Evolutionary conservation across 495 filamentous ascomycete species (phyloP).

Genomic region (Cudoniella acicularis): DNA sequence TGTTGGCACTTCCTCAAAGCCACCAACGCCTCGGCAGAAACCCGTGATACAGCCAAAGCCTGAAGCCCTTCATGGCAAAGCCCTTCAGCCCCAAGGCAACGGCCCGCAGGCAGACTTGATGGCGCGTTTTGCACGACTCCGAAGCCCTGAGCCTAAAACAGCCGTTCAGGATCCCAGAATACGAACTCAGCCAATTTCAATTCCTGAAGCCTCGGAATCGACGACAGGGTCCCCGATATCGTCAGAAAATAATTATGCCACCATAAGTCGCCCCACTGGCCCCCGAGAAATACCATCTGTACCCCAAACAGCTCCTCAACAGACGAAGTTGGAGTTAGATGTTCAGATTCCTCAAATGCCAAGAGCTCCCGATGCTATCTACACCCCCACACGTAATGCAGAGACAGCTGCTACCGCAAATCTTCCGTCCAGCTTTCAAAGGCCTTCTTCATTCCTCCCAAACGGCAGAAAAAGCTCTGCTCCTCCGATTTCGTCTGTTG

Average conservation of each 20-base stretch:
- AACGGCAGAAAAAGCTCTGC: slow-evolving; percentile 41
- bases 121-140: slow-evolving; percentile 57
- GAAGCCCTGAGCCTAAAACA: slow-evolving; percentile 28
- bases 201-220: slow-evolving; percentile 7
- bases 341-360: slow-evolving; percentile 55
- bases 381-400: slow-evolving; percentile 59
- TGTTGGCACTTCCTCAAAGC: slow-evolving; percentile 4
- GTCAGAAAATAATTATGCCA: background rate
- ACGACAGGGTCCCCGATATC: background rate
- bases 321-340: slow-evolving; percentile 43
- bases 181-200: slow-evolving; percentile 33
- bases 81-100: slow-evolving; percentile 26
- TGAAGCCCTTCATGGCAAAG: slow-evolving; percentile 53
- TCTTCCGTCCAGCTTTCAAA: slow-evolving; percentile 45
- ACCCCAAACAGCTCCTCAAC: slow-evolving; percentile 7
- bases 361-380: slow-evolving; percentile 77
- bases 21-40: slow-evolving; percentile 26
- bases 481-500: slow-evolving; percentile 30
- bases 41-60: slow-evolving; percentile 63
- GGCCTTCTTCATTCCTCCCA: slow-evolving; percentile 45
- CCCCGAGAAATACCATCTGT: slow-evolving; percentile 59
- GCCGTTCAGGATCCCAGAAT: slow-evolving; percentile 34
- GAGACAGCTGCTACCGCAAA: slow-evolving; percentile 47
- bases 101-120: slow-evolving; percentile 39
- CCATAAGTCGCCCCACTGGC: slow-evolving; percentile 39